phyloP scores from a whole-genome alignment of 2,329 filamentous ascomycete genomes.

The Penicillium sp. region DNA sequence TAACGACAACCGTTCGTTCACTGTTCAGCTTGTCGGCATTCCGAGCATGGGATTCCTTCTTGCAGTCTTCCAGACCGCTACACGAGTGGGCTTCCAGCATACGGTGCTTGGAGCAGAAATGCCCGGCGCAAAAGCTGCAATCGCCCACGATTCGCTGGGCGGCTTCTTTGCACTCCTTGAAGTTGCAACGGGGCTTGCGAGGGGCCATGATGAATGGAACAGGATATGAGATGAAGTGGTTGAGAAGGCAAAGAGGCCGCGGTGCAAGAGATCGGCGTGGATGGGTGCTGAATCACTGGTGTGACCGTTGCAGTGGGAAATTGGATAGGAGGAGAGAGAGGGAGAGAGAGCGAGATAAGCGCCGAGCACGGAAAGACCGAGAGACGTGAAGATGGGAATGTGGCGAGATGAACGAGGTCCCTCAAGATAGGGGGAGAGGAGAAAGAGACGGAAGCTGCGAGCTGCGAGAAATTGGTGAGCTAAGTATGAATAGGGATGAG shows the following conservation, averaged over 20 bases:
- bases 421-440: slow-evolving; percentile 1
- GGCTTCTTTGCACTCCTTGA: slow-evolving; percentile 82
- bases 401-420: neutral
- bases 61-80: slow-evolving; percentile 89
- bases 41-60: slow-evolving; percentile 92
- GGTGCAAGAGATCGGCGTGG: neutral
- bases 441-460: neutral
- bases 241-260: slow-evolving; percentile 3
- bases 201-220: slow-evolving; percentile 40
- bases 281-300: neutral
- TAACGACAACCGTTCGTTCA: slow-evolving; percentile 91
- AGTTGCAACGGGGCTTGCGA: slow-evolving; percentile 71
- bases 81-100: slow-evolving; percentile 94
- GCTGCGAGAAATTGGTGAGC: neutral
- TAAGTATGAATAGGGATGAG: neutral
- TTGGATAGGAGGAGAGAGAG: slow-evolving; percentile 4
- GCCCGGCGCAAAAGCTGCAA: slow-evolving; percentile 89
- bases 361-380: slow-evolving; percentile 8
- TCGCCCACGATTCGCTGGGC: slow-evolving; percentile 94
- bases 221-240: slow-evolving; percentile 8
- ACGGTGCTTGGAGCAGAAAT: slow-evolving; percentile 93
- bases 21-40: slow-evolving; percentile 90
- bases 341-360: slow-evolving; percentile 19
- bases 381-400: slow-evolving; percentile 5
- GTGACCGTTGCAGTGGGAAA: slow-evolving; percentile 4